Percentiles rank a stretch among this genome's conserved stretches.
phyloP scores from a whole-genome alignment of 805 yeast species.

The Wilhelminamyces savonicus region DNA sequence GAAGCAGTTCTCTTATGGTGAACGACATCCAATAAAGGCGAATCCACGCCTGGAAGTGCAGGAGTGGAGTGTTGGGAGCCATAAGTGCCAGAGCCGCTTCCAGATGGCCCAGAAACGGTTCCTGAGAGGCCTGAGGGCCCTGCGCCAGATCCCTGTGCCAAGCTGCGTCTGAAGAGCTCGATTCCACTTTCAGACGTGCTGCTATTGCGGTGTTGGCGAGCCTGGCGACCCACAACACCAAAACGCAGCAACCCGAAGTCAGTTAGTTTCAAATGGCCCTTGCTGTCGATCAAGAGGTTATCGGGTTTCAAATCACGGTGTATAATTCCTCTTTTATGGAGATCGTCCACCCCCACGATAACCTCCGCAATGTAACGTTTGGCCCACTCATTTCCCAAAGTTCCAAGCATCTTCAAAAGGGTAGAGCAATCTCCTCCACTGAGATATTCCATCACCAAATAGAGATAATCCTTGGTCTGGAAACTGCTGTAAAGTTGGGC shows the following conservation, averaged over 20 bases:
- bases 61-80: too few species aligned
- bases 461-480: constrained; percentile 80
- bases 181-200: constrained; percentile 37
- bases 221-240: constrained; percentile 81
- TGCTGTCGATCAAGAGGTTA: constrained; percentile 75
- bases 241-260: constrained; percentile 92
- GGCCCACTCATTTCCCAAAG: constrained; percentile 82
- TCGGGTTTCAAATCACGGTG: constrained; percentile 97
- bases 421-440: constrained; percentile 97
- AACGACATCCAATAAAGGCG: constrained; percentile 16
- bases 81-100: too few species aligned
- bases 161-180: constrained; percentile 29
- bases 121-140: constrained; percentile 3
- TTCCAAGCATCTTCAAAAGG: constrained; percentile 72
- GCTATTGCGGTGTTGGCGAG: constrained; percentile 35
- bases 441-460: constrained; percentile 92
- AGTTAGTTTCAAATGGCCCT: constrained; percentile 87
- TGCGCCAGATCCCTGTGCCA: constrained; percentile 1
- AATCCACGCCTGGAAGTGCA: constrained; percentile 8
- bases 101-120: too few species aligned
- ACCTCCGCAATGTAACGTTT: constrained; percentile 84
- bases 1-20: constrained; percentile 32
- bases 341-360: constrained; percentile 81
- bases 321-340: constrained; percentile 83
- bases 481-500: constrained; percentile 85